Percentiles rank a stretch among this genome's conserved stretches.
Conservation (phyloP, 169 alveolate species). For the Plasmodium berghei region DNA sequence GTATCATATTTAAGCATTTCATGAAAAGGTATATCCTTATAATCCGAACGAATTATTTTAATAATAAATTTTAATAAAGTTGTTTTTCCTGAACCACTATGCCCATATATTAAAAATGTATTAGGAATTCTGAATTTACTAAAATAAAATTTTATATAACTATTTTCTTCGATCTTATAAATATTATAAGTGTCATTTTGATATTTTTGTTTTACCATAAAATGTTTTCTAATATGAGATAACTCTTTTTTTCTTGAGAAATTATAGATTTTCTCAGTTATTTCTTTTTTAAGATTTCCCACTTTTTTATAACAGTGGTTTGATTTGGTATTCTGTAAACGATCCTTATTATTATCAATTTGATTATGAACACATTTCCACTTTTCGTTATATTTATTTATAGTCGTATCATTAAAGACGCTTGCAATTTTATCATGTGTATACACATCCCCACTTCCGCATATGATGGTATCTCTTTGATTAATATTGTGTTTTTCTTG, state of each 20-base stretch:
- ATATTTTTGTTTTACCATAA: constrained; percentile 38
- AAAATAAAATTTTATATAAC: constrained; percentile 45
- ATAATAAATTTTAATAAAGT: constrained; percentile 54
- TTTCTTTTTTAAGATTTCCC: neutral
- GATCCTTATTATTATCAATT: too few relatives aligned
- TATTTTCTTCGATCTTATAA: constrained; percentile 30
- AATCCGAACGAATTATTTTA: constrained; percentile 32
- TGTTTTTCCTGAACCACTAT: constrained; percentile 61
- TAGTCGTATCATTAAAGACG: too few relatives aligned
- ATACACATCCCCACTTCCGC: too few relatives aligned
- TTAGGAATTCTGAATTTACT: constrained; percentile 53
- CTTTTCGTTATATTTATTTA: too few relatives aligned
- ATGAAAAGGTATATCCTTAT: constrained; percentile 32
- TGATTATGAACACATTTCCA: too few relatives aligned
- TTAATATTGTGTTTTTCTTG: neutral
- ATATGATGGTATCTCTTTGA: neutral
- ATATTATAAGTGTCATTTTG: constrained; percentile 51
- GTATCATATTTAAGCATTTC: neutral
- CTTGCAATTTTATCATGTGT: too few relatives aligned
- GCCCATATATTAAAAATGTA: constrained; percentile 72
- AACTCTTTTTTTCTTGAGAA: neutral
- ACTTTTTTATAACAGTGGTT: neutral
- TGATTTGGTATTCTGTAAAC: too few relatives aligned
- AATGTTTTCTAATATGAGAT: constrained; percentile 19
- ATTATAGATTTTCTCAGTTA: neutral